Conservation (phyloP, 225 moss, liverwort and hornwort species). For the Bryoerythrophyllum caledonicum region DNA sequence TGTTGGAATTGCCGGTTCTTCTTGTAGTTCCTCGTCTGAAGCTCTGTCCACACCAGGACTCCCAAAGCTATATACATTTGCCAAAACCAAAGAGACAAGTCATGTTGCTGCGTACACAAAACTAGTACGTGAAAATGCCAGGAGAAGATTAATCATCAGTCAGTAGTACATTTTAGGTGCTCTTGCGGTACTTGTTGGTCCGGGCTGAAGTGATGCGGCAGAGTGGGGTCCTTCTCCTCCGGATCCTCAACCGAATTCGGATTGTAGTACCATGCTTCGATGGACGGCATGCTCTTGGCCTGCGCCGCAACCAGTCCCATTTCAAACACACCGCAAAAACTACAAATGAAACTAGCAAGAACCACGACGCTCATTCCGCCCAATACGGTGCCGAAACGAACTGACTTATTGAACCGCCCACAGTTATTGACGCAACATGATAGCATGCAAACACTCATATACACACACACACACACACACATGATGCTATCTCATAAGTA, state of each 20-base stretch:
- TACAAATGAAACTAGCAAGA: no score
- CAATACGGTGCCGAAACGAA: not conserved
- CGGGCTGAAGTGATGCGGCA: constrained; percentile 57
- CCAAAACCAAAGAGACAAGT: not conserved
- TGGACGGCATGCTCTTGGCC: constrained; percentile 21
- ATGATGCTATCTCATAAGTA: not conserved
- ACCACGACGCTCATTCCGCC: no score
- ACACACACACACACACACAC: not conserved
- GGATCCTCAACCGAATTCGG: constrained; percentile 53
- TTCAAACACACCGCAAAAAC: not conserved
- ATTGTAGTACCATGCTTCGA: constrained; percentile 73
- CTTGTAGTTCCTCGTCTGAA: constrained; percentile 49
- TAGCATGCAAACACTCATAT: not conserved
- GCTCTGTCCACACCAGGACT: constrained; percentile 61
- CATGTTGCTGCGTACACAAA: not conserved
- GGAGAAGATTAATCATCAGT: not conserved
- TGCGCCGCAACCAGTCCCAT: not conserved
- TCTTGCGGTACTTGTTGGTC: constrained; percentile 49
- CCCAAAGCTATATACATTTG: constrained; percentile 47
- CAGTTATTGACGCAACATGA: not conserved
- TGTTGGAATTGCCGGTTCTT: constrained; percentile 37
- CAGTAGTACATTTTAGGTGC: constrained; percentile 43
- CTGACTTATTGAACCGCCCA: not conserved
- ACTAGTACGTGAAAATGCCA: not conserved
- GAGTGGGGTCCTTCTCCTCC: constrained; percentile 48